Evolutionary conservation across 1,139 yeast species (phyloP).

Genomic region (Yamadazyma aaseri): DNA sequence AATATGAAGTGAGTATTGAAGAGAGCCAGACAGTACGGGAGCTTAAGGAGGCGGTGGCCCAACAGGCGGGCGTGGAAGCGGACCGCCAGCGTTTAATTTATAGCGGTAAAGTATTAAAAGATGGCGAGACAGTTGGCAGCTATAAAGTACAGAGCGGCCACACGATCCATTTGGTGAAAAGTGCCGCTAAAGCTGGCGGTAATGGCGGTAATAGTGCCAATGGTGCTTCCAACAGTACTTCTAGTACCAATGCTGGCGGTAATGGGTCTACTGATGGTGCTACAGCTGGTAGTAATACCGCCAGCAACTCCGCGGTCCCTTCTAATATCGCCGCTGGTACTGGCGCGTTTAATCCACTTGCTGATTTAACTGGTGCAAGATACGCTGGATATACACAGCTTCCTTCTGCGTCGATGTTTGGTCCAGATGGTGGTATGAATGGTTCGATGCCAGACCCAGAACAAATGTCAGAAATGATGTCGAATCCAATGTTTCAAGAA

Average conservation of each 20-base stretch:
- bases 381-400: conserved; percentile 90
- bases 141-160: conserved; percentile 86
- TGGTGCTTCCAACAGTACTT: conserved; percentile 19
- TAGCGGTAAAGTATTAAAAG: conserved; percentile 92
- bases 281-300: background rate
- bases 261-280: conserved; percentile 10
- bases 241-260: conserved; percentile 15
- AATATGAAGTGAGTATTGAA: conserved; percentile 62
- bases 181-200: conserved; percentile 34
- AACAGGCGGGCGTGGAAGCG: conserved; percentile 61
- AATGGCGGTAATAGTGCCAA: conserved; percentile 21
- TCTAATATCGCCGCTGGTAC: conserved; percentile 82
- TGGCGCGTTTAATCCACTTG: conserved; percentile 85
- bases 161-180: conserved; percentile 84
- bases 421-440: conserved; percentile 91
- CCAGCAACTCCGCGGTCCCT: conserved; percentile 46
- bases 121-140: conserved; percentile 65
- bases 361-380: conserved; percentile 91
- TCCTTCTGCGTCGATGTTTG: conserved; percentile 88
- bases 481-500: conserved; percentile 77
- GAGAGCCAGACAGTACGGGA: conserved; percentile 59
- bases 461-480: conserved; percentile 71
- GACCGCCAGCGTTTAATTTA: conserved; percentile 84
- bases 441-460: conserved; percentile 69
- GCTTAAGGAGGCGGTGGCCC: conserved; percentile 65